A percentile compares a stretch with the other conserved stretches of the same genome.
Conservation (phyloP, 2,329 filamentous ascomycete species). For the Hymenoscyphus linearis region DNA sequence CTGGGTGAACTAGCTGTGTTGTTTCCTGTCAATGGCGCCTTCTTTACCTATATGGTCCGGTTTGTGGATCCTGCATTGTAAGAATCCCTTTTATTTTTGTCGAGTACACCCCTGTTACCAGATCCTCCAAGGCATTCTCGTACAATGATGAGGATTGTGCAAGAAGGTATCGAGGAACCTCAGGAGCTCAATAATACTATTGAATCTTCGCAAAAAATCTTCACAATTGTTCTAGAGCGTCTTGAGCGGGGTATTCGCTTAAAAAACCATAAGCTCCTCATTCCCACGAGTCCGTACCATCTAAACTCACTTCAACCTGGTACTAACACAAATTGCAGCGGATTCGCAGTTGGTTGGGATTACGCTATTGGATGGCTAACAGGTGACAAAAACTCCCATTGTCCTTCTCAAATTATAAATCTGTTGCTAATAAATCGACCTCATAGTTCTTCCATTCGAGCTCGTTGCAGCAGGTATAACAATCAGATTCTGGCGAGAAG, state of each 20-base stretch:
- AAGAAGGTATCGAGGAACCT: too few species aligned
- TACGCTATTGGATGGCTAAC: constrained; percentile 46
- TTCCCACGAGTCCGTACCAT: too few species aligned
- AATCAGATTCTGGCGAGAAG: constrained; percentile 46
- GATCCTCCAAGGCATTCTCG: too few species aligned
- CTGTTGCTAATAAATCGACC: background rate
- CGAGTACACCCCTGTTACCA: too few species aligned
- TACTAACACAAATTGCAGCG: constrained; percentile 27
- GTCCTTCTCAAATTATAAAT: background rate
- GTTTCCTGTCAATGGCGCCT: constrained; percentile 57
- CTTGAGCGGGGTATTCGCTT: too few species aligned
- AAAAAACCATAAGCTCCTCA: too few species aligned
- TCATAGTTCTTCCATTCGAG: constrained; percentile 44
- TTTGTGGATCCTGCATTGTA: constrained; percentile 53
- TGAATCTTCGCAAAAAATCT: too few species aligned
- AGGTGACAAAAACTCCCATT: background rate
- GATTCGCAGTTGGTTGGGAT: constrained; percentile 50
- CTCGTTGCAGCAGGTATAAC: constrained; percentile 49
- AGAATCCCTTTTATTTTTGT: constrained; percentile 16
- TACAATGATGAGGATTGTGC: too few species aligned
- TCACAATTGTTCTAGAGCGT: too few species aligned
- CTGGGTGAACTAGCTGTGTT: constrained; percentile 55
- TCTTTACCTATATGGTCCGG: constrained; percentile 55
- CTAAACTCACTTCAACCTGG: too few species aligned
- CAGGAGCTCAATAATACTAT: too few species aligned